These are phyloP conservation scores for Fusarium marasasianum DNA, from an alignment of 2,329 filamentous ascomycete genomes.

Conservation along the genomic window DNA sequence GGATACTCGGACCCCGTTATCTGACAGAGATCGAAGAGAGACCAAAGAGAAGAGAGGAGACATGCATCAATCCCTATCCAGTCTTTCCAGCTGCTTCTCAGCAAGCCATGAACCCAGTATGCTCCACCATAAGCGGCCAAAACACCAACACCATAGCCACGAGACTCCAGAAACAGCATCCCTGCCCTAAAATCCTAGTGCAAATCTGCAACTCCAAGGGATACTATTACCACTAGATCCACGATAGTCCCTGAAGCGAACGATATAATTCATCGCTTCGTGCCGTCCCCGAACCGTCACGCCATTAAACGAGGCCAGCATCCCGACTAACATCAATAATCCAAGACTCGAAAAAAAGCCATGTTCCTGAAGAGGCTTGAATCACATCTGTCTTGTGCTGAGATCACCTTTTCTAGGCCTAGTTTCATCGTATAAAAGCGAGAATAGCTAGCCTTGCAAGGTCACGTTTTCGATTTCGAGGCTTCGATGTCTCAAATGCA, in stretches of 20 bases:
- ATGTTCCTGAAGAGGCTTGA: constrained; percentile 21
- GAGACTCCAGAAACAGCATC: constrained; percentile 1
- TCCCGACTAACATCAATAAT: not conserved
- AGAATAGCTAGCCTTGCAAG: not conserved
- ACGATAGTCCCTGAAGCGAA: constrained; percentile 26
- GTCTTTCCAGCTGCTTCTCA: constrained; percentile 4
- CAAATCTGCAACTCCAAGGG: constrained; percentile 28
- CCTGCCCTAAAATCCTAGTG: constrained; percentile 4
- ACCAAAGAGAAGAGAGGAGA: not conserved
- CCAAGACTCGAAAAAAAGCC: not conserved
- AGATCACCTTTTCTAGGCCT: not conserved
- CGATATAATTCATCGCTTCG: not conserved
- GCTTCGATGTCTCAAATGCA: constrained; percentile 19
- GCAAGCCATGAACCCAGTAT: not conserved
- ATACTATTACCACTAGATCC: constrained; percentile 12
- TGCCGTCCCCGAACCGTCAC: not conserved
- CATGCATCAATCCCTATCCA: not conserved
- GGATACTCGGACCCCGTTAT: not conserved
- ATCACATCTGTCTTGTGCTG: not conserved
- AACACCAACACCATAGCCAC: not conserved
- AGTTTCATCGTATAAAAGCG: not conserved
- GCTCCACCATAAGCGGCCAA: not conserved
- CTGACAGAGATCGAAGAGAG: constrained; percentile 4
- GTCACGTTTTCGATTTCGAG: constrained; percentile 12
- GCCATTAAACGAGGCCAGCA: not conserved